Percentiles rank a stretch among this genome's conserved stretches.
Conservation (phyloP, 306 rosid genomes). For the Trifolium pratense region DNA sequence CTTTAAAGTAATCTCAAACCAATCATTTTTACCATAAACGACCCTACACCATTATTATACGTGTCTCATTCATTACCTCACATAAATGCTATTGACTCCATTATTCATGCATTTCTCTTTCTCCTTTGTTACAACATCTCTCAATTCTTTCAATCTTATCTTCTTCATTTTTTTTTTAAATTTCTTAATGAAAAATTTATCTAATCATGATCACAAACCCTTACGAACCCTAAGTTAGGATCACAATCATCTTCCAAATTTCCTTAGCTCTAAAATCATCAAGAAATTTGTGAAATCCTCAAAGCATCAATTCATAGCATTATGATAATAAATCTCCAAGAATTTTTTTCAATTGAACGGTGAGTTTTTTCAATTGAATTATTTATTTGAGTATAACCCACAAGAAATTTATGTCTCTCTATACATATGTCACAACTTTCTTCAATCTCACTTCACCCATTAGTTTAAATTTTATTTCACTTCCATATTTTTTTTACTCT, state of each 20-base stretch:
- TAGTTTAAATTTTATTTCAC: background rate
- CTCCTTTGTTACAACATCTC: background rate
- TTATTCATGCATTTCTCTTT: background rate
- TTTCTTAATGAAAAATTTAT: background rate
- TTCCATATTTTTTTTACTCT: background rate
- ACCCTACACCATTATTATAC: background rate
- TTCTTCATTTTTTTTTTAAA: no score
- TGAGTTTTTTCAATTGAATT: background rate
- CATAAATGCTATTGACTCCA: background rate
- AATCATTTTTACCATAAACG: background rate
- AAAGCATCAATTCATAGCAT: background rate
- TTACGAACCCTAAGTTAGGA: background rate
- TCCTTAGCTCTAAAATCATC: background rate
- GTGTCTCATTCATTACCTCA: background rate
- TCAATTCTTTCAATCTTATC: background rate
- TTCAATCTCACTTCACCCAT: background rate
- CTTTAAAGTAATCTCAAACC: background rate
- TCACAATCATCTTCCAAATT: background rate
- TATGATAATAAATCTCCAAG: background rate
- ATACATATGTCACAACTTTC: conserved; percentile 1
- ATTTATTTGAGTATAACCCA: background rate
- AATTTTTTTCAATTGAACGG: background rate
- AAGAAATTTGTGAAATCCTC: background rate
- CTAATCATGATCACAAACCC: background rate
- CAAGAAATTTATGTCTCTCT: background rate